Percentiles rank a stretch among this genome's conserved stretches.
Conservation (phyloP, 306 rosid species). For the Amphicarpaea edgeworthii region DNA sequence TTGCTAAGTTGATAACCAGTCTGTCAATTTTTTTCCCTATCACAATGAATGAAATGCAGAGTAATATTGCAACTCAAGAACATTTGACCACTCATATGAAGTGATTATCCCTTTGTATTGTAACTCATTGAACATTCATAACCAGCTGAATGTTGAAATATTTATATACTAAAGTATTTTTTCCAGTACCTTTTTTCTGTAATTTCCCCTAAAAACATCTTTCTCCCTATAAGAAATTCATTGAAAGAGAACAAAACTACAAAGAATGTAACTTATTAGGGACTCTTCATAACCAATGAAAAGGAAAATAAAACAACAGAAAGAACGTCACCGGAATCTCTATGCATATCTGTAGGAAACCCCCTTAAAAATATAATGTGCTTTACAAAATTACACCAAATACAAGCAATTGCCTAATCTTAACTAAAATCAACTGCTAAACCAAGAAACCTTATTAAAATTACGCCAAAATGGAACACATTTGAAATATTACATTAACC, state of each 20-base stretch:
- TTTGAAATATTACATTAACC: slow-evolving; percentile 6
- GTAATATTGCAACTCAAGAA: neutral
- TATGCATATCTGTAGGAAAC: no score
- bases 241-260: neutral
- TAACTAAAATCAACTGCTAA: neutral
- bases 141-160: neutral
- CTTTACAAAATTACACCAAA: no score
- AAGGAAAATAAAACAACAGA: no score
- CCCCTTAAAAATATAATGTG: no score
- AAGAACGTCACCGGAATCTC: no score
- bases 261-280: neutral
- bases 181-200: neutral
- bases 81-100: neutral
- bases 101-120: neutral
- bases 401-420: no score
- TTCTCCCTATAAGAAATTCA: neutral
- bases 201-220: neutral
- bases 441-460: neutral
- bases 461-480: slow-evolving; percentile 6
- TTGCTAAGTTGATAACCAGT: neutral
- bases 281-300: no score
- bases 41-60: no score
- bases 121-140: neutral
- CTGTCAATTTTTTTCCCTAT: no score
- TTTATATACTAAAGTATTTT: neutral